A percentile compares a stretch with the other conserved stretches of the same genome.
phyloP scores from a whole-genome alignment of 106 monocot genomes.

The Xerophyta viscosa region DNA sequence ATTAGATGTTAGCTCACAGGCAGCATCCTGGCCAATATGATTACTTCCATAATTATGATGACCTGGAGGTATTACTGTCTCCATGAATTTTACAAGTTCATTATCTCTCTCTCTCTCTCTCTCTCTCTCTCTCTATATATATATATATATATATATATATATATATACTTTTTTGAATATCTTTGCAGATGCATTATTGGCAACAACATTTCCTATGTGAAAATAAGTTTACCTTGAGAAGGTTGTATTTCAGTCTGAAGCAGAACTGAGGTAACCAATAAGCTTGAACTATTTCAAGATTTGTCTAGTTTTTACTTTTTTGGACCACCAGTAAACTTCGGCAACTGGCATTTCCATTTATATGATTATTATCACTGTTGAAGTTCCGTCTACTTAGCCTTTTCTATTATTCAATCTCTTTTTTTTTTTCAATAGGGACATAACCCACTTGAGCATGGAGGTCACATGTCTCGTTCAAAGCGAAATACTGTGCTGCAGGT shows the following conservation, averaged over 20 bases:
- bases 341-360: not conserved
- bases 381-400: too few species aligned
- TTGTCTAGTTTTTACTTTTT: too few species aligned
- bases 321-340: not conserved
- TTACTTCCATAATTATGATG: conserved; percentile 85
- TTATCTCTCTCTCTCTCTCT: too few species aligned
- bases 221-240: conserved; percentile 63
- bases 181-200: conserved; percentile 69
- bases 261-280: conserved; percentile 65
- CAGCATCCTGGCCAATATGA: conserved; percentile 91
- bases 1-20: conserved; percentile 32
- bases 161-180: too few species aligned
- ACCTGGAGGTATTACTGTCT: conserved; percentile 90
- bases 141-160: too few species aligned
- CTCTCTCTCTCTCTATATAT: too few species aligned
- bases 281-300: not conserved
- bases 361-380: too few species aligned
- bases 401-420: too few species aligned
- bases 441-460: conserved; percentile 85
- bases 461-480: conserved; percentile 86
- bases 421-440: too few species aligned
- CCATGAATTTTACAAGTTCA: too few species aligned
- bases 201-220: conserved; percentile 92
- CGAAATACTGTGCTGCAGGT: conserved; percentile 97
- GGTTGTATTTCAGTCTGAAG: conserved; percentile 76